Base-by-base conservation (phyloP, 202 grass and related monocot genomes). In the Carex arenaria region DNA sequence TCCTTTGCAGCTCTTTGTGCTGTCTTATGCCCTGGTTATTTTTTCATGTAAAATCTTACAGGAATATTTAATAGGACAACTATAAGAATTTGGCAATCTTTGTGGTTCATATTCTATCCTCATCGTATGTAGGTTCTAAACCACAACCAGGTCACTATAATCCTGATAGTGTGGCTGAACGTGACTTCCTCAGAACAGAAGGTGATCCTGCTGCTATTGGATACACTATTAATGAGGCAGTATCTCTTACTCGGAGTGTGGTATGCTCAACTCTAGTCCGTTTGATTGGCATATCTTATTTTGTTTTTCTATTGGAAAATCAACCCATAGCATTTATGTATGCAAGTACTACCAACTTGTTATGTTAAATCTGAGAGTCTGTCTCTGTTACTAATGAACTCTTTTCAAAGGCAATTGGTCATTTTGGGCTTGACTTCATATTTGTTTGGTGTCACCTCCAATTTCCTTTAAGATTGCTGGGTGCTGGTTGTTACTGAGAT, bases 201-300 rank as follows among this genome's bases (percentile, higher is more conserved):
- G 96, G 96, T 14, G 88, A 95, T 85, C 96, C 96, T 26, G 88
- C 93, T 80, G 89, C 96, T 88, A 64, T 93, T 85, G 96, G 96
- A 56, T 98, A 98, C 85, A 95, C 95, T 60, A 98, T 98, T 43
- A 93, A 92, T 64, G 95, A 95, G 85, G 86, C 93, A 85, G 78
- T 95, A 84, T 74, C 91, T 86, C 95, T 98, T 82, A 89, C 83
- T 57, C 90, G 96, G 80, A 98, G 96, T 88, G 90, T 92, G 93
- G 96, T 98, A 89, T 82, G 91, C 88, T 90, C 64, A 20, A 36
- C 53, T 70, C 61, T 45, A 49, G 59, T 68, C 65, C 52, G 71
- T 53, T 61, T 59, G 54, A 4, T 15, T 66, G 52, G 13, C 13
- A 7, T 31, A 56, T 77, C 28, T 56, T 77, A 20, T 56, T 77